Conservation (phyloP, 2,329 filamentous ascomycete species). For the Fusarium sp. region DNA sequence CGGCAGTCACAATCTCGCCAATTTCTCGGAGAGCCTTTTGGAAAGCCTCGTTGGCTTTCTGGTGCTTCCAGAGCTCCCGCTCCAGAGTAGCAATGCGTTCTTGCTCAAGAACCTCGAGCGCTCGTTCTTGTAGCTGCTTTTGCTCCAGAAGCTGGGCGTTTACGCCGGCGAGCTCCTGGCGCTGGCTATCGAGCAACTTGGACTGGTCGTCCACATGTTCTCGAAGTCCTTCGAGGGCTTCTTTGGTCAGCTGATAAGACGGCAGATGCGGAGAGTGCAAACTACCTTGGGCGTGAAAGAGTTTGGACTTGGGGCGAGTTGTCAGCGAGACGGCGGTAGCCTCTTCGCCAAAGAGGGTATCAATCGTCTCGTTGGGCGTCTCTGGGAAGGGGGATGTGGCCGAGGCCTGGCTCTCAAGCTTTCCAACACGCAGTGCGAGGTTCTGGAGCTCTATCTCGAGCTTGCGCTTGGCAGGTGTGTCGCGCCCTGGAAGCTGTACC, state of each 20-base stretch:
- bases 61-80: slow-evolving; percentile 95
- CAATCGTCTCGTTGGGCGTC: slow-evolving; percentile 83
- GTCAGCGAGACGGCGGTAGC: slow-evolving; percentile 59
- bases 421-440: slow-evolving; percentile 83
- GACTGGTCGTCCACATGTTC: slow-evolving; percentile 96
- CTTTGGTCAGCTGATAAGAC: slow-evolving; percentile 76
- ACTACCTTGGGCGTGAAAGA: slow-evolving; percentile 62
- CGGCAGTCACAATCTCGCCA: slow-evolving; percentile 96
- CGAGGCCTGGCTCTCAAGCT: slow-evolving; percentile 84
- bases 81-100: slow-evolving; percentile 92
- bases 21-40: slow-evolving; percentile 97
- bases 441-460: slow-evolving; percentile 89
- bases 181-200: slow-evolving; percentile 90
- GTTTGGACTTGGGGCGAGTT: slow-evolving; percentile 61
- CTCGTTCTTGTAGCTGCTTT: slow-evolving; percentile 86
- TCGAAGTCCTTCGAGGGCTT: slow-evolving; percentile 87
- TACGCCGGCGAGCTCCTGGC: slow-evolving; percentile 87
- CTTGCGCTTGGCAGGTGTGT: slow-evolving; percentile 81
- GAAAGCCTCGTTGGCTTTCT: slow-evolving; percentile 98
- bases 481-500: slow-evolving; percentile 83
- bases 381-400: slow-evolving; percentile 78
- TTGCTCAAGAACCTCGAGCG: slow-evolving; percentile 86
- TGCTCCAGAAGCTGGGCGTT: slow-evolving; percentile 89
- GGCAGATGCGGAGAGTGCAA: slow-evolving; percentile 56
- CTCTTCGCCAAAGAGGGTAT: slow-evolving; percentile 75